Base-by-base conservation (phyloP, 2,329 filamentous ascomycete species). In the Chrysosporium queenslandicum region DNA sequence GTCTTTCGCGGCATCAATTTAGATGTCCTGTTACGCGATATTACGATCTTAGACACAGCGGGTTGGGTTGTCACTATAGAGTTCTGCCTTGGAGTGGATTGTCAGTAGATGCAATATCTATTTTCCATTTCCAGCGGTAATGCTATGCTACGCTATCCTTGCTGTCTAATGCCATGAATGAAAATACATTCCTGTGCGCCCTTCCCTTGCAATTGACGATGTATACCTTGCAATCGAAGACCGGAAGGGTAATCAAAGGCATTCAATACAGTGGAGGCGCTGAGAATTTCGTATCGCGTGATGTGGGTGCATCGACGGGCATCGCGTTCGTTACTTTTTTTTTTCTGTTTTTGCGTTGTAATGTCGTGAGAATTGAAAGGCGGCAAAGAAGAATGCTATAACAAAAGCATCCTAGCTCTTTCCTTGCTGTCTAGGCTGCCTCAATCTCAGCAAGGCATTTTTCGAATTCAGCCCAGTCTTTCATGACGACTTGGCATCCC, bases 401-500 rank as follows among this genome's bases (percentile, higher is more conserved):
- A 9, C 6, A 37, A 25, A 45, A 23, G 40, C 46, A 11, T 23
- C 30, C n/a, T 14, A 23, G 18, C 8, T 25, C 29, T 20, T 1
- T 47, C 59, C 14, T 21, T 4, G 23, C 7, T 18, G 2, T 27
- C 58, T 56, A 64, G 27, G 54, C 32, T 7, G 55, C 54, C 60
- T 75, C 73, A 51, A 76, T 66, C 54, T 72, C 61, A 53, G 65
- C 62, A 43, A 76, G 56, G 57, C 68, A 70, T 32, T 68, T 58
- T 34, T 68, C 58, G 57, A 75, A 75, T 53, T 75, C 68, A 16
- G 63, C 60, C 74, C 73, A 76, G 48, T 75, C 59, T 41, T 63
- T 67, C 72, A 76, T 87, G 63, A 87, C 73, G 53, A 80, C 68
- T 55, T 76, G 73, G 51, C 80, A 82, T 12, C 83, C 84, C 1